Conservation (phyloP, 495 filamentous ascomycete genomes). For the Trichoderma orchidacearum region DNA sequence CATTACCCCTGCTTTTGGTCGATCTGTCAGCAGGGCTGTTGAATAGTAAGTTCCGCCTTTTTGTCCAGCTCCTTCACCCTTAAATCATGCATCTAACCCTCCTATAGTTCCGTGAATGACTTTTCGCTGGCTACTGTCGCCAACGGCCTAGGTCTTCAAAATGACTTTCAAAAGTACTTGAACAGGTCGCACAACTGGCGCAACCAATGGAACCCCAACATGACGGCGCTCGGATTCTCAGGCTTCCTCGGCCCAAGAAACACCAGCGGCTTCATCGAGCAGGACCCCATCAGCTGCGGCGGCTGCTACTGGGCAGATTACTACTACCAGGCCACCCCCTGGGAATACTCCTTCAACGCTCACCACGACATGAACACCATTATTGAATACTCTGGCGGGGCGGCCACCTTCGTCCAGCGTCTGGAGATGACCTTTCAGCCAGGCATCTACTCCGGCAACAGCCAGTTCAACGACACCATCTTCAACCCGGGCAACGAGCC, state of each 20-base stretch:
- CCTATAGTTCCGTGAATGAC: constrained; percentile 40
- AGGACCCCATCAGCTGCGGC: constrained; percentile 47
- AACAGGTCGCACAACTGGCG: constrained; percentile 54
- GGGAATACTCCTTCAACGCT: constrained; percentile 57
- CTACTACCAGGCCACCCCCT: constrained; percentile 52
- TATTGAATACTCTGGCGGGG: constrained; percentile 44
- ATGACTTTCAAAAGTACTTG: constrained; percentile 47
- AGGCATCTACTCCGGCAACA: constrained; percentile 35
- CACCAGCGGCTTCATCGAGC: constrained; percentile 39
- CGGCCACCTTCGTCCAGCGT: constrained; percentile 40
- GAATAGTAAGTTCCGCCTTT: constrained; percentile 46
- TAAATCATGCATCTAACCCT: neutral
- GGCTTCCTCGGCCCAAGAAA: constrained; percentile 54
- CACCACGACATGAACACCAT: constrained; percentile 53
- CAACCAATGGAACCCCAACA: constrained; percentile 54
- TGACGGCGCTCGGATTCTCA: constrained; percentile 39
- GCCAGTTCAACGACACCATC: constrained; percentile 38
- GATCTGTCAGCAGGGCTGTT: constrained; percentile 51
- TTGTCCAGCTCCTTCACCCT: neutral
- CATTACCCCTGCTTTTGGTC: constrained; percentile 47
- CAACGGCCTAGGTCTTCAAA: constrained; percentile 35
- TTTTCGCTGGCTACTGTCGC: constrained; percentile 50
- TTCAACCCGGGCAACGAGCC: constrained; percentile 62
- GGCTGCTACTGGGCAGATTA: constrained; percentile 53
- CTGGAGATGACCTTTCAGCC: constrained; percentile 50